Base-by-base conservation (phyloP, 768 basidiomycete species). In the Hericium rajendrae region DNA sequence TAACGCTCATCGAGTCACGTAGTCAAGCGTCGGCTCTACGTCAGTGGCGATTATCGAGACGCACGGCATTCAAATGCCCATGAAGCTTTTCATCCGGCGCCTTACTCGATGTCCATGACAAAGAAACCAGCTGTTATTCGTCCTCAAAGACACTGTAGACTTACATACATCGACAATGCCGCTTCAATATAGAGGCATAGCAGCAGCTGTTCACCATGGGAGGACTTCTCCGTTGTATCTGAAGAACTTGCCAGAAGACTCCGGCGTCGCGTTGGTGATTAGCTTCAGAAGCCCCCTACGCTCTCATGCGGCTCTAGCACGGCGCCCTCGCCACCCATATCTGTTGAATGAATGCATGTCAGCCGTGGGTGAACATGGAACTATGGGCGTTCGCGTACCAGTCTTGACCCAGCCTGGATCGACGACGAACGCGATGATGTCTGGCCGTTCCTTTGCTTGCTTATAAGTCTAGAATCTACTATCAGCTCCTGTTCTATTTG, bases 331-430 rank as follows among this genome's bases (percentile, higher is more conserved):
- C 72, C 72, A 13, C 72, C 72, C 73, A 74, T 70, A 28, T 70
- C 74, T 71, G 53, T 32, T 5, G 4, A 32, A 32, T 32, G 32
- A 22, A 48, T 5, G 24, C 5, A 54, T 4, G 28, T 52, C 32
- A 38, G 38, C 16, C n/a, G 6, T 50, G 32, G 43, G 26, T 32
- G 2, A 6, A 51, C 28, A 28, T 11, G 22, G 39, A 4, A 9
- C 3, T 40, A 59, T 62, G 59, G 39, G 2, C 8, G 32, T 32
- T 32, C 32, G 40, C 53, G 13, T 46, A 72, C 73, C 68, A 28
- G 71, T 73, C 63, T 74, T 72, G 9, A 73, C 71, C 73, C 74
- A 74, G 18, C 73, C 73, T 5, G 74, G 73, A 48, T 71, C 70
- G 8, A 72, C 28, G 18, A 67, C 64, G 38, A 73, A 62, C 1